Base-by-base conservation (phyloP, 768 basidiomycete genomes). In the Amanita phalloides region DNA sequence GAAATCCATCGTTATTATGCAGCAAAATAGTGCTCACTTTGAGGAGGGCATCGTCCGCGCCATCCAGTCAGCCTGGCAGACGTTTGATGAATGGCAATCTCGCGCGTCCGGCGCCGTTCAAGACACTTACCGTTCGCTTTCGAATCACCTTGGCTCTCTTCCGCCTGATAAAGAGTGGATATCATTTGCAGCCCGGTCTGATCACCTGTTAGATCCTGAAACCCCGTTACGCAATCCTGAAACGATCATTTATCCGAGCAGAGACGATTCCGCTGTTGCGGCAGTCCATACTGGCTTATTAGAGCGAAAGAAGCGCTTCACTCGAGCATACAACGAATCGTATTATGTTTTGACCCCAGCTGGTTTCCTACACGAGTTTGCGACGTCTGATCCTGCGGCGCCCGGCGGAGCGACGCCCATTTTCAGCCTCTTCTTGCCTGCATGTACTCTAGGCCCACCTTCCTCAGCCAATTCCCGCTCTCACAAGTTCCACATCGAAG, bases 401-500 rank as follows among this genome's bases (percentile, higher is more conserved):
- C 60, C 67, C 45, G 69, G 68, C 48, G 74, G 77, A 49, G 67
- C 72, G 36, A 66, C 69, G 25, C 95, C 96, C 7, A 65, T 81
- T 6, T 95, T 94, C 68, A 82, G 79, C 7, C 71, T 98, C 45
- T 98, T 98, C 80, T 76, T 98, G 1, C 95, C 96, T 1, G 80
- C 84, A 43, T 98, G 96, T 68, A 98, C 94, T 0, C 82, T 98
- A 37, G 96, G 96, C 30, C 95, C 96, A 1, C 89, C 95, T 2
- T 85, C 86, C 1, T 61, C 79, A 2, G 66, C 77, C 0, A 67
- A 65, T n/a, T 76, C 85, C 3, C 78, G 78, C 52, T 81, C 81
- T 14, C 87, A 98, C 75, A 97, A 96, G 68, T 99, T 99, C 78
- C 92, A 96, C 68, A 91, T 99, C 60, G 96, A 99, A 67, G 88